phyloP scores from a whole-genome alignment of 2,329 filamentous ascomycete genomes.

The Aschersonia sp. region DNA sequence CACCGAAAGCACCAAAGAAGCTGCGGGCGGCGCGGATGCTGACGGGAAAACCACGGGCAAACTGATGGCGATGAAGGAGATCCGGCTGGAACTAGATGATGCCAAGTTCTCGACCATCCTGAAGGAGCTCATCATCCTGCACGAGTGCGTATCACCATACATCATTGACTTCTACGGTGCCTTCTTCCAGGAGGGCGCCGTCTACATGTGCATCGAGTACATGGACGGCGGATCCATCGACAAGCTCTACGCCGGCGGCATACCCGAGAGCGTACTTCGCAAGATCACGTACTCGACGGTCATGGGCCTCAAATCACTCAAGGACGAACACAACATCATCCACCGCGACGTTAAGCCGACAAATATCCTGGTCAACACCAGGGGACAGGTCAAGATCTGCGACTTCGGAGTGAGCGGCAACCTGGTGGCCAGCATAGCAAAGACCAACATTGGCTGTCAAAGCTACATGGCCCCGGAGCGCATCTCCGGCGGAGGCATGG shows the following conservation, averaged over 20 bases:
- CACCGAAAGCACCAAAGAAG: constrained; percentile 12
- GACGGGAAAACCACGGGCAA: constrained; percentile 47
- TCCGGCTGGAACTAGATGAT: constrained; percentile 87
- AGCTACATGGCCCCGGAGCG: constrained; percentile 98
- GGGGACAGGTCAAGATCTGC: constrained; percentile 92
- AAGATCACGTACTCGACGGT: constrained; percentile 87
- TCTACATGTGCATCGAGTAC: constrained; percentile 98
- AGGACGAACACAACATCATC: constrained; percentile 98
- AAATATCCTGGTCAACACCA: constrained; percentile 88
- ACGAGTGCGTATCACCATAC: constrained; percentile 87
- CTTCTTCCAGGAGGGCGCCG: constrained; percentile 96
- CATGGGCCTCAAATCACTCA: constrained; percentile 81
- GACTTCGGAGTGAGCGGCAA: constrained; percentile 98
- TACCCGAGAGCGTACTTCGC: constrained; percentile 74
- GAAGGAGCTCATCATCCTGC: constrained; percentile 92
- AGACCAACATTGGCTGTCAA: constrained; percentile 97
- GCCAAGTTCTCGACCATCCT: constrained; percentile 94
- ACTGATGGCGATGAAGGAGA: constrained; percentile 99
- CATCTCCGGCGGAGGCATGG: constrained; percentile 75
- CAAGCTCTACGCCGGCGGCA: constrained; percentile 81
- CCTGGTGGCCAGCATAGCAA: constrained; percentile 90
- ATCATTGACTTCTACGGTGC: constrained; percentile 99
- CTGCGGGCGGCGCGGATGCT: constrained; percentile 18
- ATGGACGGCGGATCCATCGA: constrained; percentile 99
- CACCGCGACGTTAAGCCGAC: constrained; percentile 97